Percentiles rank a stretch among this genome's conserved stretches.
Evolutionary conservation across 2,329 filamentous ascomycete species (phyloP).

Genomic region (Fusarium cicatricum): DNA sequence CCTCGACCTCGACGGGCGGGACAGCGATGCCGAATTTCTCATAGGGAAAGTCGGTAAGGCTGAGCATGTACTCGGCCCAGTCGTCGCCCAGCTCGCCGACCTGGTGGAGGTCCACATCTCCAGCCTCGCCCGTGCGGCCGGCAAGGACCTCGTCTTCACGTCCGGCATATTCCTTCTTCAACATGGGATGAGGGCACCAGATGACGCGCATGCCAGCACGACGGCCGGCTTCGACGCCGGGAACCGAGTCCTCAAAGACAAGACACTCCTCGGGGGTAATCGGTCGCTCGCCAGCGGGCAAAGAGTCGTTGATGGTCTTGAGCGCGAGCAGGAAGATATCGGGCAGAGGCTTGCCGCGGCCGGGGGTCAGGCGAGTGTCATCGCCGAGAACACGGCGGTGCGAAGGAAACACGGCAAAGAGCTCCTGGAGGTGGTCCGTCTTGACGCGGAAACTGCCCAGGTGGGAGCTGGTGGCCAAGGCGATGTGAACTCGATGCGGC

Average conservation of each 20-base stretch:
- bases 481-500: conserved; percentile 71
- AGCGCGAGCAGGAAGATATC: conserved; percentile 94
- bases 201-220: conserved; percentile 94
- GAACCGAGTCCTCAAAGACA: conserved; percentile 95
- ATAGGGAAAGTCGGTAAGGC: conserved; percentile 65
- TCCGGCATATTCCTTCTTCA: conserved; percentile 78
- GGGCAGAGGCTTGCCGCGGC: conserved; percentile 91
- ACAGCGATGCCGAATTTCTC: conserved; percentile 66
- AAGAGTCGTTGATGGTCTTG: conserved; percentile 80
- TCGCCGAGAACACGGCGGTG: conserved; percentile 85
- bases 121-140: conserved; percentile 76
- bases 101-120: conserved; percentile 61
- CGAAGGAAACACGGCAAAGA: conserved; percentile 72
- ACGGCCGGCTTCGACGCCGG: conserved; percentile 88
- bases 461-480: conserved; percentile 85
- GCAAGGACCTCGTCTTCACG: conserved; percentile 85
- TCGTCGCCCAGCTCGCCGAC: conserved; percentile 66
- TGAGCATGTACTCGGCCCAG: conserved; percentile 64
- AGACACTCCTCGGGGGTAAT: conserved; percentile 88
- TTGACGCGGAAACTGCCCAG: conserved; percentile 79
- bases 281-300: conserved; percentile 67
- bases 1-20: conserved; percentile 52
- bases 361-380: conserved; percentile 77
- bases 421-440: conserved; percentile 66
- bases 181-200: conserved; percentile 86